Evolutionary conservation across 345 rosid genomes (phyloP), one percentile per base, ranked within the genome.

Genomic region (Pseudoturritis turrita): DNA sequence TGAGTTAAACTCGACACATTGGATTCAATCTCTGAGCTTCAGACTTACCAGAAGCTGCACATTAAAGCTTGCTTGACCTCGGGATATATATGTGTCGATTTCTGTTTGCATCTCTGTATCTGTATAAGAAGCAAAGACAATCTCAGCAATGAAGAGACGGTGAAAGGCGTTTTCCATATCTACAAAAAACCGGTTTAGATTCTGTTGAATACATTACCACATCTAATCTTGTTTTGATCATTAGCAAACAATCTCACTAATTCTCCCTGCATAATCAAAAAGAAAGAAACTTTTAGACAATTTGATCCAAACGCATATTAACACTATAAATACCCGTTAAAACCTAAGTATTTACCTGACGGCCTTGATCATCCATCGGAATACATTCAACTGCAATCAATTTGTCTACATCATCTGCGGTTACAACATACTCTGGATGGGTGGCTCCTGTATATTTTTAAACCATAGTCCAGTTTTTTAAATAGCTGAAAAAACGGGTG

Each of bases 361-460:
- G 92, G 51, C 94, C 97, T 80, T 82, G 96, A 52, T 89, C 97
- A 85, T 95, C 97, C 99, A 95, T 95, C 10, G 99, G 99, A 77
- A 91, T 91, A 82, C 99, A 95, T 77, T 91, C 99, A 68, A 95
- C 99, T 72, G 97, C 96, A 82, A 95, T 91, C 74, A 89, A 40
- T 77, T 88, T 95, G 72, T 91, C 97, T 57, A 95, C 98, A 81
- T 95, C 99, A 83, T 95, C 99, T 57, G 98, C 99, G 6, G 99
- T 95, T 71, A 95, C 94, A 75, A 88, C 74, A 77, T 95, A 95
- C 74, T 95, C 98, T 33, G 99, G 99, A 83, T 89, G 88, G 49
- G 99, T 91, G 58, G 97, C 99, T 69, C 99, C 98, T 95, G 83
- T 41, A 72, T 63, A 1, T 43, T 9, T 29, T 51, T 37, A 51